Percentiles rank a stretch among this genome's conserved stretches.
Evolutionary conservation across 345 rosid genomes (phyloP).

Genomic region (Corchorus capsularis): DNA sequence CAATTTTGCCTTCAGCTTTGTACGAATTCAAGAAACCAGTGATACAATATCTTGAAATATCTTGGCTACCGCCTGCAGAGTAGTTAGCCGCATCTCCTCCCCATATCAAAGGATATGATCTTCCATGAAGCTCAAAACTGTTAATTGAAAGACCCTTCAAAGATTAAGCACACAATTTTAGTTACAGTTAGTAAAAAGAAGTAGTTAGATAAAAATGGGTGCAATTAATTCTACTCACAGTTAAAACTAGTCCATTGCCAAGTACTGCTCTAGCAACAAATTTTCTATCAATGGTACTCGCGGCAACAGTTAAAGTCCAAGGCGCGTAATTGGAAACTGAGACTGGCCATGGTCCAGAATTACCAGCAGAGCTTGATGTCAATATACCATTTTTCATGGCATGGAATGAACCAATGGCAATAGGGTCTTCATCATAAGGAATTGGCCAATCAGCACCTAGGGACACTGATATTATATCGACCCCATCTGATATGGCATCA

Average conservation of each 20-base stretch:
- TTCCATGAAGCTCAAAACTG: slow-evolving; percentile 26
- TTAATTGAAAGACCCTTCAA: slow-evolving; percentile 32
- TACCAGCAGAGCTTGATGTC: slow-evolving; percentile 33
- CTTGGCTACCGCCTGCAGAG: slow-evolving; percentile 27
- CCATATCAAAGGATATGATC: slow-evolving; percentile 33
- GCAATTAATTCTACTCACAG: slow-evolving; percentile 23
- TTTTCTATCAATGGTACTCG: slow-evolving; percentile 39
- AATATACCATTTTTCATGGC: slow-evolving; percentile 38
- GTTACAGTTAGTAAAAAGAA: neutral
- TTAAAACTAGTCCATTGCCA: slow-evolving; percentile 36
- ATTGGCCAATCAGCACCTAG: neutral
- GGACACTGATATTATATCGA: slow-evolving; percentile 23
- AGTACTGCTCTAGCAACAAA: slow-evolving; percentile 32
- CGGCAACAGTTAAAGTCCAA: slow-evolving; percentile 42
- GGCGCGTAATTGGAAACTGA: slow-evolving; percentile 32
- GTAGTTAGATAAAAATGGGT: neutral
- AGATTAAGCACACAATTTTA: neutral
- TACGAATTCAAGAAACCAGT: slow-evolving; percentile 28
- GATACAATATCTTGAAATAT: slow-evolving; percentile 22
- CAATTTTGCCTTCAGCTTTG: slow-evolving; percentile 30
- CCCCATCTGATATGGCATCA: slow-evolving; percentile 39
- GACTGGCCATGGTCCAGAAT: slow-evolving; percentile 26
- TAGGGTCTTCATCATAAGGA: slow-evolving; percentile 12
- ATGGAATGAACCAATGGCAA: slow-evolving; percentile 42
- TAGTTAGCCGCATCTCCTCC: slow-evolving; percentile 41